Conservation (phyloP, 192 early-diverging fungal species). For the Powellomyces hirtus region DNA sequence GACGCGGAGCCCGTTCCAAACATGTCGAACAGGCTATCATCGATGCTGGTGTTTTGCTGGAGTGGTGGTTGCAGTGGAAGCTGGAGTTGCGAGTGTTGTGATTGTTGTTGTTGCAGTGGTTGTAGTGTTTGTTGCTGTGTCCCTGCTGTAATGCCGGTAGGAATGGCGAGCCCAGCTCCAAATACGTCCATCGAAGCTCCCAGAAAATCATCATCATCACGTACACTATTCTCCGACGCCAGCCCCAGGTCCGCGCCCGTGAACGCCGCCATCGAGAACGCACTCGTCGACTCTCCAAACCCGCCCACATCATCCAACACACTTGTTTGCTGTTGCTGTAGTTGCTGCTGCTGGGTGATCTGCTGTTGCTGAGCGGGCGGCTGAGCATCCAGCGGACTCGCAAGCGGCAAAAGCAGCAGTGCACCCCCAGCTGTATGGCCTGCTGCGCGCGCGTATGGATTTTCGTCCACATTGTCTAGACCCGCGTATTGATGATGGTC, state of each 20-base stretch:
- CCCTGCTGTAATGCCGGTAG: not conserved
- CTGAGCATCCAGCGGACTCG: not conserved
- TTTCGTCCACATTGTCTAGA: not conserved
- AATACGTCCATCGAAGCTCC: not conserved
- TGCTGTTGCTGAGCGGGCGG: not conserved
- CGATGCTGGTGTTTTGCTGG: not conserved
- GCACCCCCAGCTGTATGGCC: not conserved
- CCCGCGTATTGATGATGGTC: not conserved
- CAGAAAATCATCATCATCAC: not conserved
- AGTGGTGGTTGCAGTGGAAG: not conserved
- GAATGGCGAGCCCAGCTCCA: not conserved
- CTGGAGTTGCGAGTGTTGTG: not conserved
- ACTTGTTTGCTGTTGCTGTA: not conserved
- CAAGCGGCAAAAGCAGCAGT: not conserved
- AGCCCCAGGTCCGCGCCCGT: not conserved
- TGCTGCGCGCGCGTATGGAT: not conserved
- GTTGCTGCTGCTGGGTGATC: not conserved
- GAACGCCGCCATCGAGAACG: not conserved
- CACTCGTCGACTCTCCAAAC: too few relatives aligned
- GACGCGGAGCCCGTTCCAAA: not conserved
- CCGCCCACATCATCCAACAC: too few relatives aligned
- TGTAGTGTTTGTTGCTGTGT: not conserved
- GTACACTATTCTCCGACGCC: not conserved
- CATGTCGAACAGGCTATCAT: not conserved
- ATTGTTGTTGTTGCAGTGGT: not conserved